A percentile compares a stretch with the other conserved stretches of the same genome.
Conservation (phyloP, 805 yeast species). For the Kodamaea neixiangensis region DNA sequence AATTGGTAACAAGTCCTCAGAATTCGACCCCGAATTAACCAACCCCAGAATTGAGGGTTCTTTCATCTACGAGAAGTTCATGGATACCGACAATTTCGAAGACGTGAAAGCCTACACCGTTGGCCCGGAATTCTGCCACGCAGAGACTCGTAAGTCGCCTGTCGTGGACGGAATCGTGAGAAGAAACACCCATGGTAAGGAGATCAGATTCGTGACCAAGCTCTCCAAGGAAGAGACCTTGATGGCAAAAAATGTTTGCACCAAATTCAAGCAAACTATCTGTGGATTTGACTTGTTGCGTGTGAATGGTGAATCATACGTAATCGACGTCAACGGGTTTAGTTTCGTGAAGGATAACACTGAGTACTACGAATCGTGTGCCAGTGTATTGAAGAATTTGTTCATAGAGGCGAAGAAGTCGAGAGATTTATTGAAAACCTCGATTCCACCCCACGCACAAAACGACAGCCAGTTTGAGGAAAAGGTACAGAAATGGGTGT, state of each 20-base stretch:
- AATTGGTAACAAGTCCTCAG: slow-evolving; percentile 95
- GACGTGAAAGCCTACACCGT: slow-evolving; percentile 99
- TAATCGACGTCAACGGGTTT: slow-evolving; percentile 97
- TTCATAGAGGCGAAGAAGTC: slow-evolving; percentile 57
- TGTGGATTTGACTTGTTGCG: slow-evolving; percentile 96
- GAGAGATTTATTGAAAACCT: slow-evolving; percentile 40
- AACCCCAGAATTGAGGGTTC: slow-evolving; percentile 88
- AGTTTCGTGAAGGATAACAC: slow-evolving; percentile 93
- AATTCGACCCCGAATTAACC: slow-evolving; percentile 79
- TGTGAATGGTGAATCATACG: slow-evolving; percentile 84
- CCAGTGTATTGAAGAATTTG: slow-evolving; percentile 71
- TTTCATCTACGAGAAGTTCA: slow-evolving; percentile 87
- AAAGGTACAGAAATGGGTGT: slow-evolving; percentile 90
- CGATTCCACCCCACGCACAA: slow-evolving; percentile 35
- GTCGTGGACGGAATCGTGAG: slow-evolving; percentile 99
- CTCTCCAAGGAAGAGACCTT: slow-evolving; percentile 70
- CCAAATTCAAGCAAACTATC: slow-evolving; percentile 83
- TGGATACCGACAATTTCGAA: slow-evolving; percentile 97
- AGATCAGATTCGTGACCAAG: slow-evolving; percentile 85
- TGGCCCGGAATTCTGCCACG: slow-evolving; percentile 89
- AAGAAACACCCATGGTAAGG: slow-evolving; percentile 96
- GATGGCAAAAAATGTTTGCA: slow-evolving; percentile 79
- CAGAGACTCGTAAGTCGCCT: slow-evolving; percentile 97
- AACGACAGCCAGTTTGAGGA: slow-evolving; percentile 49
- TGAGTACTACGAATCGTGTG: slow-evolving; percentile 81